Evolutionary conservation across 1,139 yeast species (phyloP), one percentile per base, ranked within the genome.

Genomic region (Kodamaea arcana): DNA sequence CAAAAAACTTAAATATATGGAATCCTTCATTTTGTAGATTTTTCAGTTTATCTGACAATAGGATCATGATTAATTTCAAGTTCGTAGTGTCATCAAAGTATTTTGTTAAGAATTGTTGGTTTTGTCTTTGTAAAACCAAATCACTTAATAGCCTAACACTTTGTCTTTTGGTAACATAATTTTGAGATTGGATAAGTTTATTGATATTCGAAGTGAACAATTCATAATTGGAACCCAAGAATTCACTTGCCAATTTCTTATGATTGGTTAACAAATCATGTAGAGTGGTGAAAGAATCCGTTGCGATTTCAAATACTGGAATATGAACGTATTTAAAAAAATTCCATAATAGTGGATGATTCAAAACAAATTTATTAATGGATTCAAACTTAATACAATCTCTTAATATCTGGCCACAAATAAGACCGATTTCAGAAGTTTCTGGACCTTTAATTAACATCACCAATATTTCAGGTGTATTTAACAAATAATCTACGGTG

Each of bases 161-260:
- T 59, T 92, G 98, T 42, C 98, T 75, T 54, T 88, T 87, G 4
- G 95, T 87, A 25, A 92, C 97, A 56, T 92, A 92, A 56, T 85
- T 88, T 15, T 77, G 76, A 33, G 87, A 82, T 32, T 78, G 75
- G 47, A 92, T 80, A 41, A 90, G 62, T 41, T 69, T 69, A 55
- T 85, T 87, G 47, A 87, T 81, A 43, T 67, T 65, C 27, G 59
- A 54, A 24, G 80, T 80, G 58, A 92, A 86, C 23, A 52, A 51
- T 2, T 66, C 72, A 39, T 78, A 69, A 49, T 80, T 76, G 8
- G 54, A 59, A 51, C 70, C 52, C 47, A 88, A 72, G 50, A 87
- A 90, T 34, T 80, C 87, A 4, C 84, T 67, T 0, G 84, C 87
- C 22, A 83, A 54, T 46, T 71, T 72, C 47, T 79, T 78, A 59